Base-by-base conservation (phyloP, 768 basidiomycete species). In the Tricholomella constricta region DNA sequence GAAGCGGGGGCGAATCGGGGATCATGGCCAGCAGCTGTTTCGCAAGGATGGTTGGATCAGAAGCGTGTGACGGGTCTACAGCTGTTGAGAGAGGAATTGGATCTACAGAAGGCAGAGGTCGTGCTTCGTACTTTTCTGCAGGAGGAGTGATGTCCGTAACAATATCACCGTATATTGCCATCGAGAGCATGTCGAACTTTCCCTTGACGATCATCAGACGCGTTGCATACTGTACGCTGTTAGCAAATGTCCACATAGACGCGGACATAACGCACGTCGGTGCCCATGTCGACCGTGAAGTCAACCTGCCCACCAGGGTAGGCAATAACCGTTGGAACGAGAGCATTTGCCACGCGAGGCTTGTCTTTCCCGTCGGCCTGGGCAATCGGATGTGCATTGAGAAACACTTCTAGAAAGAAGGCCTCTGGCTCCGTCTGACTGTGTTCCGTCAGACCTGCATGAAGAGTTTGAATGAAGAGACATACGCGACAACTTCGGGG, bases 181-280 rank as follows among this genome's bases (percentile, higher is more conserved):
- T 71, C 11, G 89, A 88, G 17, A 89, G 70, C 52, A 72, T 73
- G 44, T 81, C 71, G 65, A 90, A 91, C 31, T 80, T 73, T n/a
- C 90, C 91, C 62, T 85, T 86, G 56, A 93, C 77, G 52, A 92
- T 88, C 79, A 93, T 84, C 26, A 92, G 74, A 38, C 90, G 85
- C 19, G 89, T 90, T 3, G 85, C 81, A 65, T 80, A 84, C 86
- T 89, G 64, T 15, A 32, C 14, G 38, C 10, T 10, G 15, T 34
- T 27, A 55, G 34, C 34, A 17, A 14, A 14, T 48, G 22, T 27
- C n/a, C 4, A 31, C 22, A 19, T 48, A 20, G 7, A 32, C 20
- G 38, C 11, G 20, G 15, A 8, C 38, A 43, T 8, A 37, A 72
- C 80, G 50, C 60, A 84, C 91, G 69, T 91, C 86, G 8, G 65